A percentile compares a stretch with the other conserved stretches of the same genome.
phyloP scores from a whole-genome alignment of 352 stramenopile genomes.

The Globisporangium camurandrum region DNA sequence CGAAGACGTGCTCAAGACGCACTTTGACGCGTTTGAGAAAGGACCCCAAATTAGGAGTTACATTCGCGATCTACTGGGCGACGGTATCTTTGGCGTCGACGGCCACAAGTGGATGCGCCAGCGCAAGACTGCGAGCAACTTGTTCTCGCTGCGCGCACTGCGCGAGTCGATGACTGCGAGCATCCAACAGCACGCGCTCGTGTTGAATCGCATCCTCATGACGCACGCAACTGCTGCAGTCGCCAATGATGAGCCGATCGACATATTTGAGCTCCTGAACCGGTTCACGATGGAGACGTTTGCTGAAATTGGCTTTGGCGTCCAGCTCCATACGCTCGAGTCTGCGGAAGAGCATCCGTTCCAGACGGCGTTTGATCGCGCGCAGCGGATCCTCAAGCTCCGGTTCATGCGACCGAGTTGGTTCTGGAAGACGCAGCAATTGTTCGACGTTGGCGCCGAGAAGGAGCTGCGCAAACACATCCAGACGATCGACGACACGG shows the following conservation, averaged over 20 bases:
- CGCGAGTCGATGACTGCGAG: conserved; percentile 24
- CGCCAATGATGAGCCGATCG: not conserved
- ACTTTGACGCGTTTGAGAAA: conserved; percentile 7
- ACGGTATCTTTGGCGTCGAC: conserved; percentile 4
- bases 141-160: conserved; percentile 34
- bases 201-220: not conserved
- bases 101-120: not conserved
- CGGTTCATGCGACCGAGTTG: conserved; percentile 24
- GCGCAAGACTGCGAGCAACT: conserved; percentile 17
- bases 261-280: conserved; percentile 13
- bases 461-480: conserved; percentile 1
- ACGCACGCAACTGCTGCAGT: not conserved
- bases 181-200: conserved; percentile 1
- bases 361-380: conserved; percentile 29
- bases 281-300: conserved; percentile 26
- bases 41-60: not conserved
- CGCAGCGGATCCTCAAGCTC: conserved; percentile 17
- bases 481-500: conserved; percentile 2
- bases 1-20: conserved; percentile 8
- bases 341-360: conserved; percentile 18
- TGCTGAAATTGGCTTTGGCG: conserved; percentile 23
- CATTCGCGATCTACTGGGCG: not conserved
- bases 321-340: conserved; percentile 13
- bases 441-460: conserved; percentile 25
- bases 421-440: conserved; percentile 28